Base-by-base conservation (phyloP, 331 rosid species). In the Arachis monticola region DNA sequence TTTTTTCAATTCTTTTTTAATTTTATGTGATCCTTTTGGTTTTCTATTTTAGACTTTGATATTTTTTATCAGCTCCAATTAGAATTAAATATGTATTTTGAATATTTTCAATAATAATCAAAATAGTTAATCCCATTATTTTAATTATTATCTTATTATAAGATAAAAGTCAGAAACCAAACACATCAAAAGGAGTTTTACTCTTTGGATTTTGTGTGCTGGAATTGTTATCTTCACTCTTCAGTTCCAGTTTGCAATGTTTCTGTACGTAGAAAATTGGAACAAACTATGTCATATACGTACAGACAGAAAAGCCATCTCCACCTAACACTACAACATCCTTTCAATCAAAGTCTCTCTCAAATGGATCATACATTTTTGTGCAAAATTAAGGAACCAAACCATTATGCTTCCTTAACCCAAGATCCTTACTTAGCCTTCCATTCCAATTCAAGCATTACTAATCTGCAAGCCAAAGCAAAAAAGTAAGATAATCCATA, bases 381-480 rank as follows among this genome's bases (percentile, higher is more conserved):
- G 70, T 52, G 45, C 38, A n/a, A 46, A 51, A 81, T 81, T 47
- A 78, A 74, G 78, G 66, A 77, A 70, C 12, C 73, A 55, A 74
- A 83, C 4, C 74, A 78, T 40, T 66, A 52, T 71, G 50, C 70
- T 78, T 50, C 30, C 60, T 35, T 60, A 22, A 53, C 14, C 59
- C 67, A 0, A 2, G 69, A 79, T 48, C 63, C 51, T 9, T 48
- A 59, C 64, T 45, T 48, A 81, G 47, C 88, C 98, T 88, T 93
- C 83, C 75, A 79, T 85, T 93, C 77, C 91, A 89, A 94, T 90
- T 82, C 95, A 91, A 91, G 97, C 86, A 90, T 90, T 59, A 38
- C 84, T 76, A 82, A 64, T 80, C 91, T 88, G 91, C 85, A 88
- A 89, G 91, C 55, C 76, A 79, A 91, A 88, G 94, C 91, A 81